phyloP scores from a whole-genome alignment of 192 early-diverging fungal species.

The Cladochytrium replicatum region DNA sequence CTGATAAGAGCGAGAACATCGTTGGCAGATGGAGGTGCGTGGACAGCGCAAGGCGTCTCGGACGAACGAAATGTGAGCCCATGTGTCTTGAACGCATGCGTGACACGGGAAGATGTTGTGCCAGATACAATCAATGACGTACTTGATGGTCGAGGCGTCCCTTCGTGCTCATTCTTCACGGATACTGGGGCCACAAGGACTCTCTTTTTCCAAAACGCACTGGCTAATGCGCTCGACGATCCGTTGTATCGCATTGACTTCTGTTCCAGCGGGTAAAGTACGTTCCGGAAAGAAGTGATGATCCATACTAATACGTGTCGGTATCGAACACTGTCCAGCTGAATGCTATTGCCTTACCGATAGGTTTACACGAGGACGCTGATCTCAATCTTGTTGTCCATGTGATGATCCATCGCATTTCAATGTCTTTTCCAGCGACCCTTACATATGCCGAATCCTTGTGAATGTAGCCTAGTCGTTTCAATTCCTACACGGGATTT shows the following conservation, averaged over 20 bases:
- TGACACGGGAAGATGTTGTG: no score
- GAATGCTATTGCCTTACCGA: not conserved
- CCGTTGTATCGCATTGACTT: slow-evolving; percentile 36
- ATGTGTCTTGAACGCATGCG: no score
- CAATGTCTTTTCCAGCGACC: not conserved
- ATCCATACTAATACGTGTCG: not conserved
- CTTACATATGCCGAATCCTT: not conserved
- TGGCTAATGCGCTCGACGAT: no score
- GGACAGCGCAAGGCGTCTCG: no score
- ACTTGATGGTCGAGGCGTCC: no score
- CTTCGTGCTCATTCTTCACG: no score
- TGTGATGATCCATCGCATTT: slow-evolving; percentile 12
- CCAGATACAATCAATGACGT: no score
- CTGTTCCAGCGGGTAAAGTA: slow-evolving; percentile 31
- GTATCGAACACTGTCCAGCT: not conserved
- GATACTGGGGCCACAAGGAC: no score
- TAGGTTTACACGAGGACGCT: slow-evolving; percentile 20
- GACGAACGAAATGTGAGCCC: no score
- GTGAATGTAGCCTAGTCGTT: not conserved
- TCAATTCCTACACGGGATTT: not conserved
- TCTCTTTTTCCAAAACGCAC: no score
- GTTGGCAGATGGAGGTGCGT: no score
- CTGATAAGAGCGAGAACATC: no score
- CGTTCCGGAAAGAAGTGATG: slow-evolving; percentile 14
- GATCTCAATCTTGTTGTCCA: slow-evolving; percentile 23